A percentile compares a stretch with the other conserved stretches of the same genome.
These are phyloP conservation scores for Komagataella pastoris DNA, from an alignment of 805 yeast species.

Conservation along the genomic window DNA sequence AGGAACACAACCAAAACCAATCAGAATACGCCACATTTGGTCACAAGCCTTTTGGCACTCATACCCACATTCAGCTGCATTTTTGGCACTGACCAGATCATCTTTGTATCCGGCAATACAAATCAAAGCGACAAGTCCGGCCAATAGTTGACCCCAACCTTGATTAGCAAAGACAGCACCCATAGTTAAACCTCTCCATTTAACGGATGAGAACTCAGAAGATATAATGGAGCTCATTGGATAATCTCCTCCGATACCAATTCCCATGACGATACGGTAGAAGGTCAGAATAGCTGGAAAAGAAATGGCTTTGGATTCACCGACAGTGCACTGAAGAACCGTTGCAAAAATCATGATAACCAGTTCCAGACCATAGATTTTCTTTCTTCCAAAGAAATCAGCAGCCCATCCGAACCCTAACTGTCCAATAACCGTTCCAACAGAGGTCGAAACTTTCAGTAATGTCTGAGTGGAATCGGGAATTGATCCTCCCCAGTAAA, in stretches of 20 bases:
- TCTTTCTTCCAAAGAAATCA: conserved; percentile 65
- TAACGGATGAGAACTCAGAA: conserved; percentile 73
- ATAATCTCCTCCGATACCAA: conserved; percentile 87
- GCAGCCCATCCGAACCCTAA: conserved; percentile 61
- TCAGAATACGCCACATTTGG: conserved; percentile 74
- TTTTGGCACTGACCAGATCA: conserved; percentile 32
- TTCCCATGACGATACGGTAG: conserved; percentile 71
- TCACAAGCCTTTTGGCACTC: conserved; percentile 58
- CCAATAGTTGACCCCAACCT: conserved; percentile 77
- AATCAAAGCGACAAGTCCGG: conserved; percentile 60
- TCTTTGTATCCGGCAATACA: conserved; percentile 56
- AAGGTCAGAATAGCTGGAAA: conserved; percentile 55
- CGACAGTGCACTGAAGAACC: conserved; percentile 52
- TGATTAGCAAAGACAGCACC: conserved; percentile 83
- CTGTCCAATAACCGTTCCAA: conserved; percentile 79
- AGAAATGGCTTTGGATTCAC: conserved; percentile 49
- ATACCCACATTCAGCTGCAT: conserved; percentile 42
- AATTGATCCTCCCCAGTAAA: conserved; percentile 45
- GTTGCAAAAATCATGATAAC: conserved; percentile 63
- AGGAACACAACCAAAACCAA: conserved; percentile 76
- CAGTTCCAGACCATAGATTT: conserved; percentile 66
- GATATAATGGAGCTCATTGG: conserved; percentile 79
- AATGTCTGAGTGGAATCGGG: conserved; percentile 57
- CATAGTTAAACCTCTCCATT: conserved; percentile 88
- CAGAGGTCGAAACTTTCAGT: conserved; percentile 72